Base-by-base conservation (phyloP, 768 basidiomycete genomes). In the Peribolospora baueri region DNA sequence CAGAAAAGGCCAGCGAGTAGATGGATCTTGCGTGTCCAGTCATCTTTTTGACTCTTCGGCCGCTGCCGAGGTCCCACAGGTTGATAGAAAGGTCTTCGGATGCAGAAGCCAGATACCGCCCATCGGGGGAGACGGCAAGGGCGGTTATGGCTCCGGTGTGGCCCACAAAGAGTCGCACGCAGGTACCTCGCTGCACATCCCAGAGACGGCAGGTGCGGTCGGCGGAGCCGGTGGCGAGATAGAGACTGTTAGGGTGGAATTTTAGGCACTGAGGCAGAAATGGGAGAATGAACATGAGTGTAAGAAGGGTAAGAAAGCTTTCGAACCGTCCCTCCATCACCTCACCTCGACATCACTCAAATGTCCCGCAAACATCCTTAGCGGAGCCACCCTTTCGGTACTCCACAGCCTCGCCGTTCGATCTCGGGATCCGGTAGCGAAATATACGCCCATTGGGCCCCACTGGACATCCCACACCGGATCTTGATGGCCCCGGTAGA, bases 401-500 rank as follows among this genome's bases (percentile, higher is more conserved):
- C 84, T 86, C 93, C 93, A 98, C 52, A 98, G 73, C 64, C 90
- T 74, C 0, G 93, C 93, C 4, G 93, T 93, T 57, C 85, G 72
- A 67, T 98, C 93, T 53, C 93, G 72, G 62, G 88, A 90, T 13
- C 78, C 90, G 13, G 84, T 91, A 5, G 93, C 91, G 67, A 98
- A 98, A 69, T 98, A 95, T n/a, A 90, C 78, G 4, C 93, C 90
- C 73, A 86, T 80, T 7, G 93, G 91, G 63, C 85, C 90, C 93
- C 93, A 98, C 65, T 95, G 82, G 9, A 91, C 88, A 62, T 97
- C 93, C 93, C 93, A 98, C 0, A 98, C 80, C 0, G 93, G 88
- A 66, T 93, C 90, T 65, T 90, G 81, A 62, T 98, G 93, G 0
- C 93, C 91, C 42, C 87, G 76, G 65, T 88, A 98, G 5, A 82